phyloP scores from a whole-genome alignment of 495 filamentous ascomycete genomes.

The Bryoglossum gracile region DNA sequence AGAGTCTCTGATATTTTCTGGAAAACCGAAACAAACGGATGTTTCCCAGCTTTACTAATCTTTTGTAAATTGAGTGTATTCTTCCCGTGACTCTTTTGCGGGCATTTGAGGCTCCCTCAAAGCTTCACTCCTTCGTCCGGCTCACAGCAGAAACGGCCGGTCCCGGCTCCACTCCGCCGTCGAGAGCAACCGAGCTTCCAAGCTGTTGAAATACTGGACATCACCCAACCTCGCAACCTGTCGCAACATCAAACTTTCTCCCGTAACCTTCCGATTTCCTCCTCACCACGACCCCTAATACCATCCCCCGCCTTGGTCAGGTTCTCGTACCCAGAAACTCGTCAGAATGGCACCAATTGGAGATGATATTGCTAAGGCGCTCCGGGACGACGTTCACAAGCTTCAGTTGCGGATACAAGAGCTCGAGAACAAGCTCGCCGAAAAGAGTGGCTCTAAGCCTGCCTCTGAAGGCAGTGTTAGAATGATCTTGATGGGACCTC shows the following conservation, averaged over 20 bases:
- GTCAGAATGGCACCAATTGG: slow-evolving; percentile 75
- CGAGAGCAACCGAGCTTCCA: slow-evolving; percentile 15
- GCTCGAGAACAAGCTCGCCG: slow-evolving; percentile 59
- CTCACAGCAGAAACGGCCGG: slow-evolving; percentile 1
- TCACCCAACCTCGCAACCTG: slow-evolving; percentile 9
- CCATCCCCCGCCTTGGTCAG: slow-evolving; percentile 23
- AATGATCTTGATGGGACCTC: slow-evolving; percentile 97
- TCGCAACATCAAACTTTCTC: slow-evolving; percentile 9
- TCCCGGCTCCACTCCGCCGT: slow-evolving; percentile 2
- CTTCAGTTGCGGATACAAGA: slow-evolving; percentile 78
- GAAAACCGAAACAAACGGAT: too few relatives aligned
- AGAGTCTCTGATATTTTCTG: too few relatives aligned
- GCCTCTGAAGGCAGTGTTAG: slow-evolving; percentile 51
- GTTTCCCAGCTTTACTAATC: too few relatives aligned
- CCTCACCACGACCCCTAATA: not conserved
- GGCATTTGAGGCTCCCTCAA: not conserved
- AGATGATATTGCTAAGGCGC: slow-evolving; percentile 63
- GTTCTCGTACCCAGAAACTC: slow-evolving; percentile 5
- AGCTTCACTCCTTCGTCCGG: not conserved
- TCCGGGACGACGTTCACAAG: slow-evolving; percentile 70
- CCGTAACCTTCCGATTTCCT: not conserved
- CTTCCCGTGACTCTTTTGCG: not conserved
- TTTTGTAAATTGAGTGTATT: too few relatives aligned
- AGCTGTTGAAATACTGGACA: slow-evolving; percentile 6
- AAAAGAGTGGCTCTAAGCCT: slow-evolving; percentile 39